Percentiles rank a stretch among this genome's conserved stretches.
phyloP scores from a whole-genome alignment of 169 alveolate species.

The Cyclospora cayetanensis region DNA sequence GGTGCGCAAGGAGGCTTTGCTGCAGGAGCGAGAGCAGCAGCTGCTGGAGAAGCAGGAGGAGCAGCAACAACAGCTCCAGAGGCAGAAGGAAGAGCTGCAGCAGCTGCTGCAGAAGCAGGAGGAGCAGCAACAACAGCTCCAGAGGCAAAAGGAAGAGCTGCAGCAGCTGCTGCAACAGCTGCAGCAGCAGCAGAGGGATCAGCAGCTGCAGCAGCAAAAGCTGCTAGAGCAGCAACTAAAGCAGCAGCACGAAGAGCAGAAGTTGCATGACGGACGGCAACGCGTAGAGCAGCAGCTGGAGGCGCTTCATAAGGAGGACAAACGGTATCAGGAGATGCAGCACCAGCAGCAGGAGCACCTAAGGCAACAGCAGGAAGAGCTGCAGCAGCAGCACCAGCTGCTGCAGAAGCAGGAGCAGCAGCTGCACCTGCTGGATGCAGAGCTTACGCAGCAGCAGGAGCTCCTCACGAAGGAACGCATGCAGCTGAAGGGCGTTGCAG shows the following conservation, averaged over 20 bases:
- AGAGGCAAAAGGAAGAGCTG: background rate
- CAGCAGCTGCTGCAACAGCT: slow-evolving; percentile 28
- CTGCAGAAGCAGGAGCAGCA: background rate
- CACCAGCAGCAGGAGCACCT: slow-evolving; percentile 29
- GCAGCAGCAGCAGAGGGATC: slow-evolving; percentile 50
- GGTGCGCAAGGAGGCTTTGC: background rate
- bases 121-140: slow-evolving; percentile 25
- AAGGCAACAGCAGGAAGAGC: background rate
- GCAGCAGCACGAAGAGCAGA: background rate
- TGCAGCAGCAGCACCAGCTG: background rate
- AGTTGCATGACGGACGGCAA: too few species aligned
- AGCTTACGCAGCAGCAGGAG: slow-evolving; percentile 32
- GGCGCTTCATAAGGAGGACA: background rate
- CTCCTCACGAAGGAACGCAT: slow-evolving; percentile 33
- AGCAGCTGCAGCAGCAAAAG: background rate
- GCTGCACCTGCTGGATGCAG: slow-evolving; percentile 41
- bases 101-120: slow-evolving; percentile 16
- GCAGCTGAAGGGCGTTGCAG: slow-evolving; percentile 54
- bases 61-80: slow-evolving; percentile 7
- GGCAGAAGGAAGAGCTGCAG: slow-evolving; percentile 25
- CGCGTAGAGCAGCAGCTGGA: slow-evolving; percentile 15
- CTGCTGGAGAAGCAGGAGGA: background rate
- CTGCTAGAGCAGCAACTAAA: background rate
- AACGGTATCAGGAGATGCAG: background rate
- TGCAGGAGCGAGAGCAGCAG: slow-evolving; percentile 3